Base-by-base conservation (phyloP, 1,284 basidiomycete species). In the Heterobasidion irregulare region DNA sequence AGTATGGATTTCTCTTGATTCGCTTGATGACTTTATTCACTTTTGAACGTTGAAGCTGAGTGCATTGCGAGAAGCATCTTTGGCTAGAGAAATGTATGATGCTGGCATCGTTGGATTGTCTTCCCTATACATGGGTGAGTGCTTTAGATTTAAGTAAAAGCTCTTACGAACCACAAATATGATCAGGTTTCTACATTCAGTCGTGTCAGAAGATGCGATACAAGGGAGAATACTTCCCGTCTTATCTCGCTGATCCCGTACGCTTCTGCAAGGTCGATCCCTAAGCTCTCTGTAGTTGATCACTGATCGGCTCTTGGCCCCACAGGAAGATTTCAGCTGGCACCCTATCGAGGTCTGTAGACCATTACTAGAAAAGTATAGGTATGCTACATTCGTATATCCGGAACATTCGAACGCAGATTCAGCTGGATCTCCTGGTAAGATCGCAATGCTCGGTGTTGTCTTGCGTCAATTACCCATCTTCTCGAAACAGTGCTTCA, bases 201-300 rank as follows among this genome's bases (percentile, higher is more conserved):
- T 84, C 86, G 0, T 99, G 95, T 64, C 82, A 75, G 54, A 99
- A 99, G 72, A 99, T 99, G 97, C 78, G 79, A 57, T 99, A 99
- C 73, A 99, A 99, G 69, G 94, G 86, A 26, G 91, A 96, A 54
- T 99, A 95, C 62, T 68, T 75, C 0, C 96, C 97, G 0, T 94
- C 92, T 5, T 92, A 83, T 64, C 77, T 99, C 7, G 82, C 88
- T 12, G 96, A 99, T 70, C 92, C 94, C 8, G 89, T 92, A 61
- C 64, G 78, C 65, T 15, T 26, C 34, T 38, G 19, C 34, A n/a
- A 48, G 9, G 9, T 8, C 16, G 41, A 15, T 44, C 15, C 9
- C 15, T 34, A 34, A 9, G 8, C 48, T 46, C 26, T 41, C 1
- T 18, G 15, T 26, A 34, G 10, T 47, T 52, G 15, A 41, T 16